Evolutionary conservation across 352 stramenopile genomes (phyloP).

Genomic region (Albugo candida): DNA sequence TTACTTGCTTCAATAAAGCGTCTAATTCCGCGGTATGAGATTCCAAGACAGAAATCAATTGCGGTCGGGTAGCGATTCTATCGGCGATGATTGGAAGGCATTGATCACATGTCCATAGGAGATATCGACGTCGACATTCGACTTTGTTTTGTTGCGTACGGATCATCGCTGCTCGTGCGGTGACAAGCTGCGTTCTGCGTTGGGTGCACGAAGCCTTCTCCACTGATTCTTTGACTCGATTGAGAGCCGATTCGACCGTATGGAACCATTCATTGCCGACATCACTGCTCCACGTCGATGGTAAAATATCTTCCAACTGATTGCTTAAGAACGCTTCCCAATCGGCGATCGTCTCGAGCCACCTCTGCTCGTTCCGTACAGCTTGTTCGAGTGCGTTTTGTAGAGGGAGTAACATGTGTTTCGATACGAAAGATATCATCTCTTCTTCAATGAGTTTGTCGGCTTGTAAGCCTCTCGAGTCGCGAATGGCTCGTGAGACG

Average conservation of each 20-base stretch:
- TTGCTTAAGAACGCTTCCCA: conserved; percentile 14
- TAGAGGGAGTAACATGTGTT: background rate
- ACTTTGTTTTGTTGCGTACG: conserved; percentile 7
- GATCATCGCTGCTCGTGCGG: background rate
- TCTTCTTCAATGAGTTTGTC: background rate
- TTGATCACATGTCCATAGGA: conserved; percentile 13
- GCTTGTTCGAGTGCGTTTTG: too few relatives aligned
- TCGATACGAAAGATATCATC: conserved; percentile 6
- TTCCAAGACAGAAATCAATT: conserved; percentile 21
- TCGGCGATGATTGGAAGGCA: conserved; percentile 1
- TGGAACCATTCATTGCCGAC: conserved; percentile 6
- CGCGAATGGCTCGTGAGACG: too few relatives aligned
- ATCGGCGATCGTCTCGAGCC: too few relatives aligned
- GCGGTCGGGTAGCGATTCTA: conserved; percentile 10
- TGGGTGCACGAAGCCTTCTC: conserved; percentile 1
- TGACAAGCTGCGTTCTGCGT: background rate
- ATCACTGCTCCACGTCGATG: conserved; percentile 9
- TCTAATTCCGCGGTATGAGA: conserved; percentile 19
- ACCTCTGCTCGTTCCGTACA: too few relatives aligned
- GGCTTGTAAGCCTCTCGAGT: too few relatives aligned
- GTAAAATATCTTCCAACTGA: conserved; percentile 19
- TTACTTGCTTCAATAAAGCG: conserved; percentile 16
- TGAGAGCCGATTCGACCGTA: conserved; percentile 5
- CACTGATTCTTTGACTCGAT: conserved; percentile 8
- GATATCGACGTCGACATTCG: conserved; percentile 19